Evolutionary conservation across 2,329 filamentous ascomycete genomes (phyloP).

Genomic region (Fusarium tupiense): DNA sequence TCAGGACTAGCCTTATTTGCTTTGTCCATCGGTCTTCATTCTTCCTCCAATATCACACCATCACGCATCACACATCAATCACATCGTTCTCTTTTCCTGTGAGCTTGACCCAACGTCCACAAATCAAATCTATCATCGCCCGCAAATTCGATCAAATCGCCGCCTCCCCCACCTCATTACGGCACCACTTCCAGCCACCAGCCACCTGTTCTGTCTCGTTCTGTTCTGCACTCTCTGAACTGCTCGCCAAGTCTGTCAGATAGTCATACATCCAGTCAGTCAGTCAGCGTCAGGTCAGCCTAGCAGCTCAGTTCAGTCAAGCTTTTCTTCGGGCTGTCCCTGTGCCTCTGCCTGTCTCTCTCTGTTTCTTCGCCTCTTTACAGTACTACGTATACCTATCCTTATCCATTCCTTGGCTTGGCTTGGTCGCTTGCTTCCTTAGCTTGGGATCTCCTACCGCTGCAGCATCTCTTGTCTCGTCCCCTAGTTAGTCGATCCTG

Average conservation of each 20-base stretch:
- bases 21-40: conserved; percentile 11
- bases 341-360: not conserved
- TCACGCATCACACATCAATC: conserved; percentile 4
- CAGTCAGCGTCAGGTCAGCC: not conserved
- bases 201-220: conserved; percentile 32
- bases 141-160: conserved; percentile 39
- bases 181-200: conserved; percentile 45
- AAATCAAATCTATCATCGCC: conserved; percentile 33
- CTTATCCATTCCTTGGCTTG: conserved; percentile 10
- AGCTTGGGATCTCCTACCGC: conserved; percentile 1
- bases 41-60: conserved; percentile 25
- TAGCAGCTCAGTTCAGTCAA: conserved; percentile 11
- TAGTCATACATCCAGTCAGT: not conserved
- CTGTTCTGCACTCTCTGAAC: conserved; percentile 7
- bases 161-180: conserved; percentile 44
- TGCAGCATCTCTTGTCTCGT: conserved; percentile 18
- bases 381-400: not conserved
- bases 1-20: conserved; percentile 16
- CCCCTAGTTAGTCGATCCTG: conserved; percentile 18
- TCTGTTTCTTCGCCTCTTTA: conserved; percentile 3
- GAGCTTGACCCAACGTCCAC: conserved; percentile 29
- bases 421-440: conserved; percentile 7
- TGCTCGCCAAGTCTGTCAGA: not conserved
- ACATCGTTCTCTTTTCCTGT: conserved; percentile 6
- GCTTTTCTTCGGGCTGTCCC: conserved; percentile 10